Conservation (phyloP, 2,329 filamentous ascomycete species). For the Venturia pyrina region DNA sequence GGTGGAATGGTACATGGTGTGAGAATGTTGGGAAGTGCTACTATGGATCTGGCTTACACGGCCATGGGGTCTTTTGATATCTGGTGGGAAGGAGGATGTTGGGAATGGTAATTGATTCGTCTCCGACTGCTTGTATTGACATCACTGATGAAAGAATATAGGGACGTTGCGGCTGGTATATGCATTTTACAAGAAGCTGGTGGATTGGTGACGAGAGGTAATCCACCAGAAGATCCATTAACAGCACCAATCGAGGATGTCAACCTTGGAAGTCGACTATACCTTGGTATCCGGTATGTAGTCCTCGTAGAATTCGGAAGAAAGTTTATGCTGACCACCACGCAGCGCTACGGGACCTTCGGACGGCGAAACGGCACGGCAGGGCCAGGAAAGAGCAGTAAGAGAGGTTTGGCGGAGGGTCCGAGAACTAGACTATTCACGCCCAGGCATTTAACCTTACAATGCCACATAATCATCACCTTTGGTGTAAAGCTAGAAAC, state of each 20-base stretch:
- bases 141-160: background rate
- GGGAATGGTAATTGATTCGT: constrained; percentile 54
- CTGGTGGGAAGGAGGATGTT: constrained; percentile 75
- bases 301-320: constrained; percentile 31
- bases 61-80: constrained; percentile 70
- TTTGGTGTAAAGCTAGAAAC: background rate
- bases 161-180: constrained; percentile 68
- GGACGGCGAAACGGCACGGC: constrained; percentile 49
- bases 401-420: constrained; percentile 66
- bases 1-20: constrained; percentile 75
- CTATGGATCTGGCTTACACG: constrained; percentile 63
- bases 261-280: constrained; percentile 56
- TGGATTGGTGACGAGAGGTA: constrained; percentile 63
- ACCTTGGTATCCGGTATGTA: constrained; percentile 48
- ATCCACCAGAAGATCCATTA: constrained; percentile 51
- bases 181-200: constrained; percentile 65
- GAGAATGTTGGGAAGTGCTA: constrained; percentile 56
- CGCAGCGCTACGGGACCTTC: constrained; percentile 54
- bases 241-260: constrained; percentile 49
- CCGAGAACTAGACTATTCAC: constrained; percentile 52
- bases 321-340: background rate
- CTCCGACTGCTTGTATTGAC: background rate
- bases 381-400: constrained; percentile 60
- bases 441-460: constrained; percentile 46
- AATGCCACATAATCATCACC: background rate